Evolutionary conservation across 1,139 yeast genomes (phyloP).

Genomic region (Diutina rugosa): DNA sequence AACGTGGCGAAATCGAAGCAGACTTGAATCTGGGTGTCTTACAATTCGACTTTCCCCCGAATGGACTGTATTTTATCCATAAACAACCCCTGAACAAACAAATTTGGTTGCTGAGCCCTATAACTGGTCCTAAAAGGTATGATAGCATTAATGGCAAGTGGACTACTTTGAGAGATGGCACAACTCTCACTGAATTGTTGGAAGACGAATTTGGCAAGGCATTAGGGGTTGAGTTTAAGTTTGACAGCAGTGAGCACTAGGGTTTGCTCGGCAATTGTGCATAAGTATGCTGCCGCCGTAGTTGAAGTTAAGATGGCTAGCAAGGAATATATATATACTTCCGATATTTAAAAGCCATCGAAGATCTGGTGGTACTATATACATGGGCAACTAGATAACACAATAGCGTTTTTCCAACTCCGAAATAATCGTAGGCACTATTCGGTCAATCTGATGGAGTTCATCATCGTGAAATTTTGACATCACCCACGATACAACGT

Average conservation of each 20-base stretch:
- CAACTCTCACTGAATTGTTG: constrained; percentile 33
- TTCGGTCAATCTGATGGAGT: constrained; percentile 15
- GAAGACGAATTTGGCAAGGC: constrained; percentile 33
- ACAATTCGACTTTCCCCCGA: constrained; percentile 50
- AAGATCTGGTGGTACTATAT: background rate
- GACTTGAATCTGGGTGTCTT: constrained; percentile 79
- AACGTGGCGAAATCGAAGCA: constrained; percentile 51
- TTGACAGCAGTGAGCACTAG: constrained; percentile 4
- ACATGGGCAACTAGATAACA: background rate
- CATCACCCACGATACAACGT: constrained; percentile 54
- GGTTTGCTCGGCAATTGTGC: background rate
- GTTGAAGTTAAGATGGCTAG: too few relatives aligned
- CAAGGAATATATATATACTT: too few relatives aligned
- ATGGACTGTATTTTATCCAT: constrained; percentile 78
- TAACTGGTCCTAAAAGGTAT: constrained; percentile 76
- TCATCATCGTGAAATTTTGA: constrained; percentile 29
- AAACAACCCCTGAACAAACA: constrained; percentile 93
- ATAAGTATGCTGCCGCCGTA: background rate
- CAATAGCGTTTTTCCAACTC: background rate
- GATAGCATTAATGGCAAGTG: constrained; percentile 47
- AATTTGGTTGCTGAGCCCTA: constrained; percentile 84
- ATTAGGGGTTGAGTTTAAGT: constrained; percentile 16
- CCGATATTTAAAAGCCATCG: background rate
- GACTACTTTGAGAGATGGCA: constrained; percentile 48
- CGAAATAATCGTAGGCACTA: constrained; percentile 9